A percentile compares a stretch with the other conserved stretches of the same genome.
Evolutionary conservation across 116 monocot species (phyloP).

Genomic region (Zostera marina): DNA sequence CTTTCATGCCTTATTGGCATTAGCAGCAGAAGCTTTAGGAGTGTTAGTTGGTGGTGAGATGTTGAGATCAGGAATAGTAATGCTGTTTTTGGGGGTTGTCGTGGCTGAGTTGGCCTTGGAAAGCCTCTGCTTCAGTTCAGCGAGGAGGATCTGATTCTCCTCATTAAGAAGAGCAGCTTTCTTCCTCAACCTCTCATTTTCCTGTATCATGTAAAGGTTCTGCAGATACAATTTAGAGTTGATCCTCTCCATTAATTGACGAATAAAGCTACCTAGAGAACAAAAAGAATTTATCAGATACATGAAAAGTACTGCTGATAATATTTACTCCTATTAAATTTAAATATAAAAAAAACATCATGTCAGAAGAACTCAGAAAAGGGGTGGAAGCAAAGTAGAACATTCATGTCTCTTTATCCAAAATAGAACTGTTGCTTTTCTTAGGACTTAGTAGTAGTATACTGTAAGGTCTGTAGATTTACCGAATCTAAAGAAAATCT

Average conservation of each 20-base stretch:
- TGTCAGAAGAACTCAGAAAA: background rate
- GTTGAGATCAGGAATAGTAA: slow-evolving; percentile 31
- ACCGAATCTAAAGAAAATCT: background rate
- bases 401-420: slow-evolving; percentile 2
- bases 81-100: background rate
- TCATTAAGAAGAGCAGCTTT: slow-evolving; percentile 56
- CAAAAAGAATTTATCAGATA: slow-evolving; percentile 2
- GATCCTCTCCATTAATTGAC: slow-evolving; percentile 35
- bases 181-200: slow-evolving; percentile 77
- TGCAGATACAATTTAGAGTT: slow-evolving; percentile 69
- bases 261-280: background rate
- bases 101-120: slow-evolving; percentile 9
- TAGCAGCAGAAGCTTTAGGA: slow-evolving; percentile 3
- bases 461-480: background rate
- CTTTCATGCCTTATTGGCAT: slow-evolving; percentile 12
- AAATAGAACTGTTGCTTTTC: background rate
- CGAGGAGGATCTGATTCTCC: slow-evolving; percentile 56
- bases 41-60: slow-evolving; percentile 4
- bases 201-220: slow-evolving; percentile 70
- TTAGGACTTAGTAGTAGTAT: background rate
- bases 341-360: background rate
- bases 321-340: background rate
- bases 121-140: slow-evolving; percentile 47
- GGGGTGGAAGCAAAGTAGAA: background rate
- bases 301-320: background rate